Evolutionary conservation across 805 yeast species (phyloP), one percentile per base, ranked within the genome.

Genomic region (Lipomyces spencermartinsiae): DNA sequence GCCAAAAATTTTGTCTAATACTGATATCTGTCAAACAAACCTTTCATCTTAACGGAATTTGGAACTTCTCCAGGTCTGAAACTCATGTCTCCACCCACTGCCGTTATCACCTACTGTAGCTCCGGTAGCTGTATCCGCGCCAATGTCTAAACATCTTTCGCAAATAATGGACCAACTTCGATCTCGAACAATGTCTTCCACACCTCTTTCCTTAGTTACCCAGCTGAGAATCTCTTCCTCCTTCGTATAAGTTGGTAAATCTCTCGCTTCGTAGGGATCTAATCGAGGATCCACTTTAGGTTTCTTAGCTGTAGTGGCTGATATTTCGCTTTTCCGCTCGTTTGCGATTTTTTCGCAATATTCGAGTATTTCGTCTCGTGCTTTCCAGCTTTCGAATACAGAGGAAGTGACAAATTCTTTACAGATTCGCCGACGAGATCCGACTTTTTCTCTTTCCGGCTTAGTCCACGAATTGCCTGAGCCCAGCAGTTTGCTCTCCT

Each of bases 261-360:
- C 66, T n/a, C 76, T 77, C 75, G 70, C 80, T 75, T 73, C 78
- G 78, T 33, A 84, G 65, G 58, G 76, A 54, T 51, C 76, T 72
- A 29, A 83, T 68, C 68, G 84, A 81, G 46, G 77, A 75, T 61
- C 77, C 64, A n/a, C 71, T 65, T 5, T 64, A 57, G 22, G 83
- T 76, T 0, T 78, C 76, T 22, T 79, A 73, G 1, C 73, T 76
- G 1, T 86, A 86, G 71, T 65, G 76, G 0, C 78, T 75, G 25
- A 79, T 73, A 1, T 74, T 76, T 1, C 86, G 86, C 71, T 64
- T 1, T 72, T 67, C 1, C 62, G 61, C 4, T 70, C 67, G 22
- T 73, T 57, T 7, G 71, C 74, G 7, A 74, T 62, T 9, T 61
- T 29, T 6, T 68, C 31, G 63, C 75, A 73, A 0, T 69, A 70